Evolutionary conservation across 2,329 filamentous ascomycete genomes (phyloP).

Genomic region (Pseudogymnoascus sp.): DNA sequence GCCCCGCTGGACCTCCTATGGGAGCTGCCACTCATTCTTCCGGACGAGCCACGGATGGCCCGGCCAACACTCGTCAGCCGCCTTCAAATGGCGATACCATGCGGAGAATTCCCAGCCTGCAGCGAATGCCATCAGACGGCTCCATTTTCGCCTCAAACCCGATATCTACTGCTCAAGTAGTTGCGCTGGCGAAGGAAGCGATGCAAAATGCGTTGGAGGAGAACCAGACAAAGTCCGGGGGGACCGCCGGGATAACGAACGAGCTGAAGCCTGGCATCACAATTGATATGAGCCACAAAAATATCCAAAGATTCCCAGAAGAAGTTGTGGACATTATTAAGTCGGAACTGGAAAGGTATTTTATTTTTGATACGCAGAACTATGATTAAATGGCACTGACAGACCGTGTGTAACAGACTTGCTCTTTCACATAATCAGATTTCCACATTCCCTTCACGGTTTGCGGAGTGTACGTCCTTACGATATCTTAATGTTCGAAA

Average conservation of each 20-base stretch:
- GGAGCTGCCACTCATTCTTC: conserved; percentile 30
- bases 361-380: conserved; percentile 13
- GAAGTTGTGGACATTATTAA: conserved; percentile 32
- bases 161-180: conserved; percentile 54
- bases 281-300: conserved; percentile 68
- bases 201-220: conserved; percentile 60
- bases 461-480: conserved; percentile 67
- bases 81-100: conserved; percentile 27
- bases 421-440: conserved; percentile 75
- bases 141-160: conserved; percentile 41
- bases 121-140: conserved; percentile 36
- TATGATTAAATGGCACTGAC: conserved; percentile 25
- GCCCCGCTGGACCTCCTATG: conserved; percentile 26
- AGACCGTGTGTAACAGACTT: conserved; percentile 41
- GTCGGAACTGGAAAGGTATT: conserved; percentile 29
- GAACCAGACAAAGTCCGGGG: conserved; percentile 53
- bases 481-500: conserved; percentile 74
- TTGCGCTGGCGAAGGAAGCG: conserved; percentile 55
- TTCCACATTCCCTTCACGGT: conserved; percentile 57
- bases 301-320: conserved; percentile 45
- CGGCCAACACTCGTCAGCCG: conserved; percentile 29
- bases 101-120: conserved; percentile 36
- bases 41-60: conserved; percentile 35
- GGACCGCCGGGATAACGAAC: conserved; percentile 49
- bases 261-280: conserved; percentile 63